Base-by-base conservation (phyloP, 257 asterid species). In the Petunia secreta region DNA sequence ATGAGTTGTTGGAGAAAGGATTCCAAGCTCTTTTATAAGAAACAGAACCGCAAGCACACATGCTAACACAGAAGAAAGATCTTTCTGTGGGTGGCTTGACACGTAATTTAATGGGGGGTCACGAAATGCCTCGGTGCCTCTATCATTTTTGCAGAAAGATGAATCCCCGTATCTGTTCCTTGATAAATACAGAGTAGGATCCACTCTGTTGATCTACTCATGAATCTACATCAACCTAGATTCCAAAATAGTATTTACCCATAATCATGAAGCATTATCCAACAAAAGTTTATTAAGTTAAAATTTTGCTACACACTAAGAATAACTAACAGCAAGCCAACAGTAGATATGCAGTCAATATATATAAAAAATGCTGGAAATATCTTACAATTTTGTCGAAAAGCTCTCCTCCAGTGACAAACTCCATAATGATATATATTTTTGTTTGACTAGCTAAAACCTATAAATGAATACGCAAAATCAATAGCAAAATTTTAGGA, bases 381-480 rank as follows among this genome's bases (percentile, higher is more conserved):
- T 65, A 80, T 71, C 96, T 87, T 87, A 93, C 98, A 85, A 93
- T 90, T 87, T 86, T 88, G 81, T 94, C 98, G 62, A 89, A 94
- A 76, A 94, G 93, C 86, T 91, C 96, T 82, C 98, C 98, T 37
- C 98, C 98, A 14, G 90, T 86, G 81, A 91, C 97, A 85, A 92
- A 91, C 92, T 94, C 98, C 78, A 93, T 89, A 79, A 94, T 91
- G 58, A 93, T 89, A 87, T 89, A 94, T 81, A 94, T 85, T 86
- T 89, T 92, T 59, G 96, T 75, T 39, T 67, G 89, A 88, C 98
- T 82, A 60, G 98, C 90, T 83, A 92, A 87, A 87, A 94, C 98
- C 98, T 94, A 67, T 76, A 83, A 14, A 77, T 55, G 64, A 16
- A 59, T 59, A 59, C 7, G 4, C 64, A 59, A 16, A 59, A 59